These are phyloP conservation scores for Suhomyces kilbournensis DNA, from an alignment of 805 yeast genomes.

Conservation along the genomic window DNA sequence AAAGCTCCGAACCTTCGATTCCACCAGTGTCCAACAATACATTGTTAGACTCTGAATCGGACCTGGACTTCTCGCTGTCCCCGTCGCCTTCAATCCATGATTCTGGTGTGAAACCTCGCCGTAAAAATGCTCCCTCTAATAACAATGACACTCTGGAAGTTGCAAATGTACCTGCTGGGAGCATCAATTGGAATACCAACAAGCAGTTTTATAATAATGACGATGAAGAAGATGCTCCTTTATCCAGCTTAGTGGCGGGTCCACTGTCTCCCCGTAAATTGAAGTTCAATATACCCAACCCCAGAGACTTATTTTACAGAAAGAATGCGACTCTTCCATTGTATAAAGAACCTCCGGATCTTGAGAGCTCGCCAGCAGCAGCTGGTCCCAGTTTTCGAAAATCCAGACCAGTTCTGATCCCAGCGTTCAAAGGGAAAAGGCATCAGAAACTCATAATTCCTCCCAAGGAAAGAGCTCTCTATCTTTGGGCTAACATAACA, in stretches of 20 bases:
- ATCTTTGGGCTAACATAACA: constrained; percentile 96
- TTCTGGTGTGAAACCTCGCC: not conserved
- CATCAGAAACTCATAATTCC: constrained; percentile 25
- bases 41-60: constrained; percentile 33
- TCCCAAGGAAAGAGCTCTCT: constrained; percentile 71
- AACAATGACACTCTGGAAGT: not conserved
- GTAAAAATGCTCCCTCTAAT: not conserved
- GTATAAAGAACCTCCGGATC: constrained; percentile 10
- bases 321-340: constrained; percentile 13
- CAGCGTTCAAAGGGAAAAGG: constrained; percentile 1
- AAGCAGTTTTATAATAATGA: not conserved
- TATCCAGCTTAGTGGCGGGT: not conserved
- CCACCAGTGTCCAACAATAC: not conserved
- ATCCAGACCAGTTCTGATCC: not conserved
- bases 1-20: not conserved
- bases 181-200: constrained; percentile 3
- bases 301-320: constrained; percentile 4
- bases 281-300: constrained; percentile 12
- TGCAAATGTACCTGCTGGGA: not conserved
- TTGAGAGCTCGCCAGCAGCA: not conserved
- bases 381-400: constrained; percentile 28
- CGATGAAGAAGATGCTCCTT: constrained; percentile 2
- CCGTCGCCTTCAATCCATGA: constrained; percentile 10
- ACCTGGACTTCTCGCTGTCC: constrained; percentile 31
- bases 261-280: constrained; percentile 8